Percentiles rank a stretch among this genome's conserved stretches.
phyloP scores from a whole-genome alignment of 1,139 yeast species.

The Geotrichum phurueaensis region DNA sequence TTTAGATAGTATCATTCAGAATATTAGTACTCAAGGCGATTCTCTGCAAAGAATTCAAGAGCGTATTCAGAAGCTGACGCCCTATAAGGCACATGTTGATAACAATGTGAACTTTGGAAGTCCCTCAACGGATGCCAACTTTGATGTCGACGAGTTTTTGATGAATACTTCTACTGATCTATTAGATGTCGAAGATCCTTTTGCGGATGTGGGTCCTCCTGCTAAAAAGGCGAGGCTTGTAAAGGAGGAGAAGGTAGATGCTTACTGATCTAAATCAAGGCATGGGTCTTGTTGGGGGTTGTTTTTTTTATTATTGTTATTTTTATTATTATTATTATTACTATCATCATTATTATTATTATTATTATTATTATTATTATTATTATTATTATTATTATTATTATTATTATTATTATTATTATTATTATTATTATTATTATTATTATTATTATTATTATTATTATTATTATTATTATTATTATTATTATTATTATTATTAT shows the following conservation, averaged over 20 bases:
- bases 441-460: slow-evolving; percentile 1
- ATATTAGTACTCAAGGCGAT: slow-evolving; percentile 30
- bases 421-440: slow-evolving; percentile 1
- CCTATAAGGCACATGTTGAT: slow-evolving; percentile 12
- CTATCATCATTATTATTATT: background rate
- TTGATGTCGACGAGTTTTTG: slow-evolving; percentile 16
- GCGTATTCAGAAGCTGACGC: slow-evolving; percentile 30
- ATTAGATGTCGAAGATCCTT: background rate
- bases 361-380: slow-evolving; percentile 1
- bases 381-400: slow-evolving; percentile 1
- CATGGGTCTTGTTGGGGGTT: background rate
- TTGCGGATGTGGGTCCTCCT: slow-evolving; percentile 15
- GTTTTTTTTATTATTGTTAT: background rate
- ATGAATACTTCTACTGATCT: slow-evolving; percentile 15
- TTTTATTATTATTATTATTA: background rate
- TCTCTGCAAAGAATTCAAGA: slow-evolving; percentile 35
- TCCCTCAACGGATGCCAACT: slow-evolving; percentile 12
- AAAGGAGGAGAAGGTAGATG: background rate
- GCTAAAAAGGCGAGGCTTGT: slow-evolving; percentile 1
- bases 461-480: slow-evolving; percentile 2
- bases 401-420: slow-evolving; percentile 1
- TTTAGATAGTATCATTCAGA: slow-evolving; percentile 14
- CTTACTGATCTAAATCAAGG: background rate
- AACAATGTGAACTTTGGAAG: background rate
- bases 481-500: slow-evolving; percentile 4